phyloP scores from a whole-genome alignment of 2,329 filamentous ascomycete genomes.

The Talaromyces albobiverticillius region DNA sequence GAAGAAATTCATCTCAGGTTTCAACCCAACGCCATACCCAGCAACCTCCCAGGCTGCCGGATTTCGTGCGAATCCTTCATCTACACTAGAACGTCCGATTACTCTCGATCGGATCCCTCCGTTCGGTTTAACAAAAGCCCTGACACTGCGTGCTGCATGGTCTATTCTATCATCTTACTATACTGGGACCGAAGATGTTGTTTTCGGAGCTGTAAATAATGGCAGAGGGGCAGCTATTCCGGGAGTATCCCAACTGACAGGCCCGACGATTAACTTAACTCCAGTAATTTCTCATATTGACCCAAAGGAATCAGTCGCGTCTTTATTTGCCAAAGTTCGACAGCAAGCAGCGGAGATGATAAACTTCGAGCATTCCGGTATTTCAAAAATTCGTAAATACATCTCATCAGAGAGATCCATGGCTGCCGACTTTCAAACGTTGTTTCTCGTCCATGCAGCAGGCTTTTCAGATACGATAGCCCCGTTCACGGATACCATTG shows the following conservation, averaged over 20 bases:
- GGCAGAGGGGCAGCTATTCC: constrained; percentile 35
- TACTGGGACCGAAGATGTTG: constrained; percentile 32
- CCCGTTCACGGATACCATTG: neutral
- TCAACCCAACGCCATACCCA: neutral
- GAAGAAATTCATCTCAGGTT: neutral
- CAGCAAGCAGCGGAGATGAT: constrained; percentile 52
- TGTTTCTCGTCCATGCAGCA: neutral
- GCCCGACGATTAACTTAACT: constrained; percentile 38
- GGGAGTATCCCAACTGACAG: constrained; percentile 35
- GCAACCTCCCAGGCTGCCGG: neutral
- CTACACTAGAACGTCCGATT: neutral
- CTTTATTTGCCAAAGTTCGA: neutral
- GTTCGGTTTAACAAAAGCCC: neutral
- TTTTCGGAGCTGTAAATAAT: constrained; percentile 39
- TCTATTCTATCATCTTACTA: constrained; percentile 31
- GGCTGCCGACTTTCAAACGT: neutral
- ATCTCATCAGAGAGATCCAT: neutral
- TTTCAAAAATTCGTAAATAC: constrained; percentile 43
- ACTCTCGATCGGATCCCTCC: neutral
- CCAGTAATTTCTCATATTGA: constrained; percentile 32
- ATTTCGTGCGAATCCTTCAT: neutral
- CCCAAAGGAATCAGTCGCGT: constrained; percentile 43
- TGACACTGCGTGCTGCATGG: constrained; percentile 35
- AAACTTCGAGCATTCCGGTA: constrained; percentile 56
- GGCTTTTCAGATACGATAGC: neutral